Conservation (phyloP, 1,139 yeast species). For the Hemisphaericaspora xylofermentans region DNA sequence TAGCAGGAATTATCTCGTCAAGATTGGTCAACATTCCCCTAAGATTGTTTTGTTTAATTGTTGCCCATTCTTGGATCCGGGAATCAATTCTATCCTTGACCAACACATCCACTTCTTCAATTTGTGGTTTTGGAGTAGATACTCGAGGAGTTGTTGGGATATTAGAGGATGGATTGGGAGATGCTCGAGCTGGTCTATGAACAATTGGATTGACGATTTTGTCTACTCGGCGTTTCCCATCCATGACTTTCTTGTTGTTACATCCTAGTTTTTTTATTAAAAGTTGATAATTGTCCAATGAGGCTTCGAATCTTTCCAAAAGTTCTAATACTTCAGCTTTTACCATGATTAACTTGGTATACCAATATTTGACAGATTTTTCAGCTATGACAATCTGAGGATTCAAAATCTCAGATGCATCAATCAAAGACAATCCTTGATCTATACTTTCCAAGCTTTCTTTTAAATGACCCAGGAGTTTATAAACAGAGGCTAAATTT, state of each 20-base stretch:
- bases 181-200: conserved; percentile 16
- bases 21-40: conserved; percentile 71
- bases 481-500: conserved; percentile 69
- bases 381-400: conserved; percentile 35
- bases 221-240: conserved; percentile 79
- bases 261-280: conserved; percentile 65
- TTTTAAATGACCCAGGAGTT: conserved; percentile 74
- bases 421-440: conserved; percentile 59
- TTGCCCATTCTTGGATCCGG: conserved; percentile 51
- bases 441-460: conserved; percentile 56
- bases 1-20: conserved; percentile 56
- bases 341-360: conserved; percentile 66
- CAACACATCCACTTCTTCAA: conserved; percentile 27
- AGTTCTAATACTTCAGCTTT: conserved; percentile 85
- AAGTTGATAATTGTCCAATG: conserved; percentile 59
- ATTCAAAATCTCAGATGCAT: conserved; percentile 31
- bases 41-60: conserved; percentile 74
- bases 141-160: conserved; percentile 6
- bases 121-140: conserved; percentile 33
- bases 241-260: conserved; percentile 64
- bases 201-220: conserved; percentile 56
- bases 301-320: conserved; percentile 64
- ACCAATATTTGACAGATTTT: conserved; percentile 66
- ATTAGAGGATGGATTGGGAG: conserved; percentile 13
- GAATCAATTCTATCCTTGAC: conserved; percentile 14